These are phyloP conservation scores for Pythium chondricola DNA, from an alignment of 352 stramenopile genomes.

Conservation along the genomic window DNA sequence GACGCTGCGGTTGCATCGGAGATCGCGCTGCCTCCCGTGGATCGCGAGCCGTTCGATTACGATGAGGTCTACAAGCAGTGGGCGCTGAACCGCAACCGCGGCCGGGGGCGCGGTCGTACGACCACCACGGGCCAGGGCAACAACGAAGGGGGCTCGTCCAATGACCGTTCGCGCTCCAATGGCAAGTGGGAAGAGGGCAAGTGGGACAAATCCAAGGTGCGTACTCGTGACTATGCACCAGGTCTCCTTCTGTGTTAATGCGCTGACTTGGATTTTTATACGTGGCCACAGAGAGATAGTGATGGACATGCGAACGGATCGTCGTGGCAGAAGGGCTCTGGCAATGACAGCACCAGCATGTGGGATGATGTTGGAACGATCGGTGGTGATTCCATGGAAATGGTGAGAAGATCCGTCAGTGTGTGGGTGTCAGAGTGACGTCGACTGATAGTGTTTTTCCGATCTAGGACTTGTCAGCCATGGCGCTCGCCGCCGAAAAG, in stretches of 20 bases:
- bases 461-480: conserved; percentile 67
- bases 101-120: conserved; percentile 61
- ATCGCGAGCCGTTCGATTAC: conserved; percentile 78
- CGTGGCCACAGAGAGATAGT: neutral
- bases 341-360: conserved; percentile 26
- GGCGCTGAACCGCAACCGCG: conserved; percentile 73
- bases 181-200: conserved; percentile 51
- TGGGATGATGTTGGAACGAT: conserved; percentile 67
- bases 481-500: conserved; percentile 71
- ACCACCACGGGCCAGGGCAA: conserved; percentile 21
- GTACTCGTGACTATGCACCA: too few species aligned
- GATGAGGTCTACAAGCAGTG: conserved; percentile 87
- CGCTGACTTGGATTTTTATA: neutral
- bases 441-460: too few species aligned
- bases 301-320: neutral
- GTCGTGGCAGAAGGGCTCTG: conserved; percentile 53
- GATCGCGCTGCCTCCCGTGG: conserved; percentile 59
- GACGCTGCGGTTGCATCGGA: conserved; percentile 66
- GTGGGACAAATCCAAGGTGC: conserved; percentile 37
- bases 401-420: neutral
- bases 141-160: conserved; percentile 21
- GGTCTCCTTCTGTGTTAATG: too few species aligned
- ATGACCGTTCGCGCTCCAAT: conserved; percentile 39
- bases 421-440: too few species aligned
- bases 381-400: conserved; percentile 16